phyloP scores from a whole-genome alignment of 192 early-diverging fungal species.

The Podila epicladia region DNA sequence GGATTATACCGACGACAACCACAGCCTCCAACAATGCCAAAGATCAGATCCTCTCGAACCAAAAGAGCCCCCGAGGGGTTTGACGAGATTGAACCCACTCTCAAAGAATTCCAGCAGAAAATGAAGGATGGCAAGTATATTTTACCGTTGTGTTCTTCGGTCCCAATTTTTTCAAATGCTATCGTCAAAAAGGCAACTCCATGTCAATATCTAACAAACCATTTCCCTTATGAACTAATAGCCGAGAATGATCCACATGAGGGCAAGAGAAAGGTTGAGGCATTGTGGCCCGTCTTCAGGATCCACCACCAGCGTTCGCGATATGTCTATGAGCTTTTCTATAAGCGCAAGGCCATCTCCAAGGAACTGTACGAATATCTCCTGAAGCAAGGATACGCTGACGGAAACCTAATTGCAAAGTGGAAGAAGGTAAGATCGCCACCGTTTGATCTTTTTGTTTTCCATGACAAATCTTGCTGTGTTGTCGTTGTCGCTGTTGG shows the following conservation, averaged over 20 bases:
- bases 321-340: slow-evolving; percentile 96
- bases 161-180: neutral
- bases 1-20: neutral
- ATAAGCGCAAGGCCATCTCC: slow-evolving; percentile 94
- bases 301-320: slow-evolving; percentile 98
- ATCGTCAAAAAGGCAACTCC: too few relatives aligned
- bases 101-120: slow-evolving; percentile 88
- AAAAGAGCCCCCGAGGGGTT: slow-evolving; percentile 94
- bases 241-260: slow-evolving; percentile 95
- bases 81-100: slow-evolving; percentile 94
- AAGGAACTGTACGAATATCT: slow-evolving; percentile 94
- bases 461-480: neutral
- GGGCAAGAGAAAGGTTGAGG: slow-evolving; percentile 93
- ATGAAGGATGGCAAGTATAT: slow-evolving; percentile 89
- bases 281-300: slow-evolving; percentile 93
- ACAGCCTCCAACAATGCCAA: slow-evolving; percentile 66
- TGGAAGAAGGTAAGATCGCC: slow-evolving; percentile 86
- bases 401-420: slow-evolving; percentile 95
- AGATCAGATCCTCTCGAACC: slow-evolving; percentile 78
- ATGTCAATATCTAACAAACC: too few relatives aligned
- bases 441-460: neutral
- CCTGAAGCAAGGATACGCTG: slow-evolving; percentile 91
- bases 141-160: neutral
- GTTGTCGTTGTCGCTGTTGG: neutral
- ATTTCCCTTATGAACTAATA: slow-evolving; percentile 25